Percentiles rank a stretch among this genome's conserved stretches.
Conservation (phyloP, 2,329 filamentous ascomycete genomes). For the Beauveria sp. region DNA sequence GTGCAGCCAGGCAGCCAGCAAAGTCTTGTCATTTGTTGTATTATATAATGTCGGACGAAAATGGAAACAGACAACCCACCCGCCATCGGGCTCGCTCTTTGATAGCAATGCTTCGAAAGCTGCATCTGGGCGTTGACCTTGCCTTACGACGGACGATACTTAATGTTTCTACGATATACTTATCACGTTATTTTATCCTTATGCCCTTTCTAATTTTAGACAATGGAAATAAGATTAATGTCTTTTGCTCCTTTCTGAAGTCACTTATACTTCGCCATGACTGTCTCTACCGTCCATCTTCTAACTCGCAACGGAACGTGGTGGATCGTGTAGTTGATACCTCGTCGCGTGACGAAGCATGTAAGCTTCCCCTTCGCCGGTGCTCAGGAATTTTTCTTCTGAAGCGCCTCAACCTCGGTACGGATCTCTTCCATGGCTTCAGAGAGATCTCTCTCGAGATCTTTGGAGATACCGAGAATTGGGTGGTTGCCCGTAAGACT, state of each 20-base stretch:
- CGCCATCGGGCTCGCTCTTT: neutral
- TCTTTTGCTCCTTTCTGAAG: neutral
- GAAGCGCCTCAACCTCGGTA: slow-evolving; percentile 56
- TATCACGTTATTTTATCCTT: neutral
- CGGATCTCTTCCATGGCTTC: slow-evolving; percentile 71
- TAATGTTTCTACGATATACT: slow-evolving; percentile 3
- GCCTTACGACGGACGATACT: neutral
- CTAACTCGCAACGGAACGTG: neutral
- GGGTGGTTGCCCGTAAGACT: slow-evolving; percentile 50
- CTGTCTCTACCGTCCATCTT: neutral
- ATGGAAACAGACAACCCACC: neutral
- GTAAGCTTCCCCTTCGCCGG: neutral
- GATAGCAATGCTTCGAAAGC: neutral
- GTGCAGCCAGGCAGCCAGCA: neutral
- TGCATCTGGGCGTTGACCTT: neutral
- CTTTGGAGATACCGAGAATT: slow-evolving; percentile 69
- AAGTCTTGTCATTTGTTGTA: neutral
- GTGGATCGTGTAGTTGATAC: neutral
- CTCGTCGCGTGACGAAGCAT: neutral
- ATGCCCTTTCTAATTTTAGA: neutral
- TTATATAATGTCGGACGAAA: slow-evolving; percentile 1
- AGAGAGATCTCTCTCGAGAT: slow-evolving; percentile 66
- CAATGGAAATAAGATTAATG: slow-evolving; percentile 4
- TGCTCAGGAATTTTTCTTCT: slow-evolving; percentile 7
- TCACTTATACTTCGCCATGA: neutral